Evolutionary conservation across 2,329 filamentous ascomycete genomes (phyloP).

Genomic region (Dothistroma pini): DNA sequence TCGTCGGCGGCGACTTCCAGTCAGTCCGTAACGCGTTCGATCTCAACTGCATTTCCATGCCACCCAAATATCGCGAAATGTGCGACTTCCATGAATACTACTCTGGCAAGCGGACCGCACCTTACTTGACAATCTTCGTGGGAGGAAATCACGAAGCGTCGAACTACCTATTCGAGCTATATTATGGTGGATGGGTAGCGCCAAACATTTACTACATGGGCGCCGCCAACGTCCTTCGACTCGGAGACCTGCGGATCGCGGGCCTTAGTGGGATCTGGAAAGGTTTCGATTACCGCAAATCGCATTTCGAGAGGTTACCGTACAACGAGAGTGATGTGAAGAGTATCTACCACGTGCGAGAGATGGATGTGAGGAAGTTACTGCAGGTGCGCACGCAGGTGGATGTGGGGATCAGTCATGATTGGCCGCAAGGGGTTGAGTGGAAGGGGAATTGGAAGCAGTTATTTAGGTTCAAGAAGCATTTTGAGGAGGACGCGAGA

Average conservation of each 20-base stretch:
- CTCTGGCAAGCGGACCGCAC: constrained; percentile 69
- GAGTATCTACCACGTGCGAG: constrained; percentile 84
- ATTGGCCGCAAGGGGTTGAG: constrained; percentile 88
- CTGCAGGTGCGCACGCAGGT: constrained; percentile 81
- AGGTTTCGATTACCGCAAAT: constrained; percentile 76
- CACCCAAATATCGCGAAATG: constrained; percentile 78
- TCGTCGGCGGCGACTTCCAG: constrained; percentile 96
- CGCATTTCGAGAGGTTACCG: constrained; percentile 80
- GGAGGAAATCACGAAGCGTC: constrained; percentile 95
- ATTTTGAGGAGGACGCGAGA: constrained; percentile 71
- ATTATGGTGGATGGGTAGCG: constrained; percentile 95
- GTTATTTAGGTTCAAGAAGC: constrained; percentile 69
- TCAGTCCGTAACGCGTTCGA: constrained; percentile 86
- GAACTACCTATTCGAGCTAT: constrained; percentile 85
- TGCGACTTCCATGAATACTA: constrained; percentile 97
- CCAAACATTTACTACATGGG: constrained; percentile 97
- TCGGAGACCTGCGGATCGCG: constrained; percentile 82
- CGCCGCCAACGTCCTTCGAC: constrained; percentile 79
- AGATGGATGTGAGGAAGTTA: constrained; percentile 86
- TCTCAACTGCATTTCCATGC: constrained; percentile 83
- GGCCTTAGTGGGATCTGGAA: constrained; percentile 96
- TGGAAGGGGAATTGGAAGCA: constrained; percentile 65
- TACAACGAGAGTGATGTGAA: constrained; percentile 74
- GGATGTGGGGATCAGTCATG: constrained; percentile 88
- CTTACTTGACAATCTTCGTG: constrained; percentile 87